A percentile compares a stretch with the other conserved stretches of the same genome.
Evolutionary conservation across 345 rosid genomes (phyloP).

Genomic region (Abelmoschus esculentus): DNA sequence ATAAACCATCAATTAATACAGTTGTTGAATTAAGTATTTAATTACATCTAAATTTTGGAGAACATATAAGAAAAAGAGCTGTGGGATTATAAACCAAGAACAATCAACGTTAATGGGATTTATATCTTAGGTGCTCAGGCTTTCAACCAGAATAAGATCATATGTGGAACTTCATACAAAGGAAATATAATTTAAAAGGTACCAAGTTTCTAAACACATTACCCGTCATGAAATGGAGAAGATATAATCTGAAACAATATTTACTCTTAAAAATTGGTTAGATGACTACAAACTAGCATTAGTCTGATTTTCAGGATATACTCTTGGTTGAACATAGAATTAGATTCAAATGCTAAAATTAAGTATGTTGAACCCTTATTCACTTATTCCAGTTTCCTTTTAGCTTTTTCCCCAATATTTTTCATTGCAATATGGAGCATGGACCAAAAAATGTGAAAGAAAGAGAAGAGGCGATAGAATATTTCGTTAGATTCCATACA

Average conservation of each 20-base stretch:
- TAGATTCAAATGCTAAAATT: background rate
- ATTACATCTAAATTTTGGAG: background rate
- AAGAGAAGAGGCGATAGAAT: slow-evolving; percentile 9
- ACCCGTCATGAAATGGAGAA: background rate
- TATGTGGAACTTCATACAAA: background rate
- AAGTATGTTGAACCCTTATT: background rate
- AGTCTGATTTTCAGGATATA: no score
- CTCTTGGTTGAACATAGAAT: background rate
- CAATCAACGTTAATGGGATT: background rate
- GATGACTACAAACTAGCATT: background rate
- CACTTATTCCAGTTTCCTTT: background rate
- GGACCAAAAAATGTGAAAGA: background rate
- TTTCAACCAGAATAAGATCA: background rate
- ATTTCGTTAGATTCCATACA: slow-evolving; percentile 29
- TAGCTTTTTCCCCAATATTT: background rate
- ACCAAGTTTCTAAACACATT: background rate
- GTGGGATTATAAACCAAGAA: background rate
- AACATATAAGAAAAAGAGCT: no score
- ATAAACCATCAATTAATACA: background rate
- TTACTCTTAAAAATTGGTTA: background rate
- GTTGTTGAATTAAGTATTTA: background rate
- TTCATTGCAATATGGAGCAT: background rate
- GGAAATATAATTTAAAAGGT: background rate
- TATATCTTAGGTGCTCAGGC: background rate
- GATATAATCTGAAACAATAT: background rate